Percentiles rank a stretch among this genome's conserved stretches.
phyloP scores from a whole-genome alignment of 805 yeast species.

The Starmerella powellii region DNA sequence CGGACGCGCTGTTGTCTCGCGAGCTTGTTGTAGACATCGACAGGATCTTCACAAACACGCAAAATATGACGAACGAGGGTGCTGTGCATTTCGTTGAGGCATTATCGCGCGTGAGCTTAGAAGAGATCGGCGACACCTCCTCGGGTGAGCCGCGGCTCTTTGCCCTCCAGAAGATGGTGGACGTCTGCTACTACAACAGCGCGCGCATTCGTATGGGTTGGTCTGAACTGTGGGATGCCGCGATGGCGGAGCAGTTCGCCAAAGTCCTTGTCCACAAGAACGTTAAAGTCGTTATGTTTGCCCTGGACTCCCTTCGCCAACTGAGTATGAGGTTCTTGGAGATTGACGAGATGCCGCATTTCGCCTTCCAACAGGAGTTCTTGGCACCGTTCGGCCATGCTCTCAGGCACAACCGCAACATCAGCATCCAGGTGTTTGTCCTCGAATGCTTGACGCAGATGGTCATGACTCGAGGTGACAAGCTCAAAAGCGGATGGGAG shows the following conservation, averaged over 20 bases:
- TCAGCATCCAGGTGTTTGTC: conserved; percentile 74
- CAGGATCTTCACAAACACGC: conserved; percentile 72
- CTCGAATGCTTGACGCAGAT: conserved; percentile 80
- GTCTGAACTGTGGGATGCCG: conserved; percentile 80
- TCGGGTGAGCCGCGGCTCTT: conserved; percentile 66
- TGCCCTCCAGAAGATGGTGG: conserved; percentile 89
- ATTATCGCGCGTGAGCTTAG: conserved; percentile 70
- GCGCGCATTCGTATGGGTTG: conserved; percentile 90
- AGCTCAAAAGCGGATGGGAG: conserved; percentile 88
- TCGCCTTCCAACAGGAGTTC: conserved; percentile 90
- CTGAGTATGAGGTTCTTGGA: conserved; percentile 83
- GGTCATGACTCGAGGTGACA: conserved; percentile 58
- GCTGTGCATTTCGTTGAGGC: conserved; percentile 82
- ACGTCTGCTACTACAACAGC: conserved; percentile 96
- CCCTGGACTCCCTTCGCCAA: conserved; percentile 88
- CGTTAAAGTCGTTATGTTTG: conserved; percentile 68
- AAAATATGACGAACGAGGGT: conserved; percentile 66
- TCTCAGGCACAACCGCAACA: conserved; percentile 50
- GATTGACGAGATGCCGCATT: conserved; percentile 86
- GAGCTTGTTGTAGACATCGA: conserved; percentile 49
- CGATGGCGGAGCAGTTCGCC: conserved; percentile 82
- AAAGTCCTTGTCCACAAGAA: conserved; percentile 72
- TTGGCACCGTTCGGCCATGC: conserved; percentile 80
- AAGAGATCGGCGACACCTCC: conserved; percentile 46
- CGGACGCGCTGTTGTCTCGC: conserved; percentile 27